phyloP scores from a whole-genome alignment of 257 asterid species.

The Fraxinus anomala region DNA sequence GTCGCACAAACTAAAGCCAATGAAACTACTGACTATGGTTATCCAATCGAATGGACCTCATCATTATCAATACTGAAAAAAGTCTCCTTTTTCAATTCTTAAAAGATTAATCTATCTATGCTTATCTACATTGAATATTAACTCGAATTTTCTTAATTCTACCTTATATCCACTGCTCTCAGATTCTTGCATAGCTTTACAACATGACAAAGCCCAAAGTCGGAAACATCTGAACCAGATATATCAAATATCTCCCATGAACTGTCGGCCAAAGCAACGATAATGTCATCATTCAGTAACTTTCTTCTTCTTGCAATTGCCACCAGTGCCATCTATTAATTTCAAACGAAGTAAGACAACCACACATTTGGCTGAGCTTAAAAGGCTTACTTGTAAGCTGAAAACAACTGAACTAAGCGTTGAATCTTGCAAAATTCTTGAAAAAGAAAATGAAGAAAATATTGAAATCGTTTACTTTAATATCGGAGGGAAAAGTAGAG shows the following conservation, averaged over 20 bases:
- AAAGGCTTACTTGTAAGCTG: not conserved
- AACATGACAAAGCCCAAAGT: slow-evolving; percentile 61
- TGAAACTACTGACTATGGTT: not conserved
- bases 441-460: not conserved
- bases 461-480: slow-evolving; percentile 49
- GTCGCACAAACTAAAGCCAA: not conserved
- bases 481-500: slow-evolving; percentile 58
- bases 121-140: slow-evolving; percentile 10
- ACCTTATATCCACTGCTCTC: slow-evolving; percentile 86
- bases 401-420: not conserved
- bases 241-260: slow-evolving; percentile 80
- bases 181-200: slow-evolving; percentile 55
- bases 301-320: slow-evolving; percentile 92
- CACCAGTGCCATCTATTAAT: slow-evolving; percentile 61
- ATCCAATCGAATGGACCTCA: slow-evolving; percentile 5
- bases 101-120: not conserved
- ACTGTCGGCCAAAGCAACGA: slow-evolving; percentile 71
- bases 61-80: not conserved
- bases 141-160: slow-evolving; percentile 9
- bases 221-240: slow-evolving; percentile 81
- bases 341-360: not conserved
- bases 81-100: not conserved
- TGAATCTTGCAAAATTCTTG: not conserved
- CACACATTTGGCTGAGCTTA: not conserved
- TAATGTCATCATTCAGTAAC: slow-evolving; percentile 65